phyloP scores from a whole-genome alignment of 352 stramenopile species.

The Phytophthora foliorum region DNA sequence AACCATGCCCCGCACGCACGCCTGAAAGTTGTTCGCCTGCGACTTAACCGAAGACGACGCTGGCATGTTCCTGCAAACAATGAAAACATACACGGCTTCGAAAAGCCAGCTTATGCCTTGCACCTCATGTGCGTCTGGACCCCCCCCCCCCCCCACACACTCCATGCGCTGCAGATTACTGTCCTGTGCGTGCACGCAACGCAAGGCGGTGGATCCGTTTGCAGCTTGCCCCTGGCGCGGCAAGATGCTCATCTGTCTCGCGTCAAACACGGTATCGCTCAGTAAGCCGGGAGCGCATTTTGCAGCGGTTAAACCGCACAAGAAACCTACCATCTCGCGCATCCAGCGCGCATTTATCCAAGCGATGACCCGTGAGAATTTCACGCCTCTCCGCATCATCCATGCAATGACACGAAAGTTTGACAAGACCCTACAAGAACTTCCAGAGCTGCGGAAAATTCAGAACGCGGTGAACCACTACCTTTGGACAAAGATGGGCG shows the following conservation, averaged over 20 bases:
- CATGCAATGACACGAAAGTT: conserved; percentile 15
- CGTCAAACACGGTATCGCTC: background rate
- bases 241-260: conserved; percentile 7
- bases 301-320: no score
- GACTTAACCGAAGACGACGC: background rate
- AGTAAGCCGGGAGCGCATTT: background rate
- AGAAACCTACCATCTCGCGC: no score
- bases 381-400: conserved; percentile 9
- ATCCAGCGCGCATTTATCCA: conserved; percentile 8
- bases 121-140: background rate
- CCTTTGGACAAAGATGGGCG: background rate
- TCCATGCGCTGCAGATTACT: conserved; percentile 8
- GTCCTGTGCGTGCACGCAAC: conserved; percentile 1
- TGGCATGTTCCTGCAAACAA: background rate
- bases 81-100: background rate
- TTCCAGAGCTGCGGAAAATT: conserved; percentile 4
- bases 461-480: conserved; percentile 13
- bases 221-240: background rate
- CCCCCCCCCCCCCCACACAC: no score
- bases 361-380: background rate
- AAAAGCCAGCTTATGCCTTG: conserved; percentile 13
- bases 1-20: background rate
- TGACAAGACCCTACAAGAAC: background rate
- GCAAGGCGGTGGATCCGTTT: background rate
- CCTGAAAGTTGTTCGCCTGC: background rate